Conservation (phyloP, 176 grass and related monocot genomes). For the Areca catechu region DNA sequence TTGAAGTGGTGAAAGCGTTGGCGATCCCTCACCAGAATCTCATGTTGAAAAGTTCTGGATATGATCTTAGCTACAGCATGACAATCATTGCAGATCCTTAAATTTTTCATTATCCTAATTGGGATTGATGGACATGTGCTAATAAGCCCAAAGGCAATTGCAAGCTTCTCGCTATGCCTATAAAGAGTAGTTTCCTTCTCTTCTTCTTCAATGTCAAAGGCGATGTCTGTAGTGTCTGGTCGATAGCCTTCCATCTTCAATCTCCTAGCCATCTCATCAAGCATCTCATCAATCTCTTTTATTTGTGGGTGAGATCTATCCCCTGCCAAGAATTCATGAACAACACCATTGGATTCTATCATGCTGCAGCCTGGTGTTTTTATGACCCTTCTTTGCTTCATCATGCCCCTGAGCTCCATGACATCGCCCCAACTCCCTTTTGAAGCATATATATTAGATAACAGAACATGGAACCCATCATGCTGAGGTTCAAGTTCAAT, state of each 20-base stretch:
- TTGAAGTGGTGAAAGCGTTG: slow-evolving; percentile 20
- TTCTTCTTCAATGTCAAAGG: slow-evolving; percentile 24
- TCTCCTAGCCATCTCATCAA: slow-evolving; percentile 12
- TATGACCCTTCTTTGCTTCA: slow-evolving; percentile 49
- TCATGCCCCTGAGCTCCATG: slow-evolving; percentile 57
- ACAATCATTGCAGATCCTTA: slow-evolving; percentile 18
- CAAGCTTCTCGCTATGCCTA: slow-evolving; percentile 24
- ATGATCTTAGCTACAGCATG: slow-evolving; percentile 22
- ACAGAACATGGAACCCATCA: slow-evolving; percentile 74
- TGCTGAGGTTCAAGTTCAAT: slow-evolving; percentile 59
- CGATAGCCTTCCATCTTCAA: slow-evolving; percentile 17
- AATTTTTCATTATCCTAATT: slow-evolving; percentile 25
- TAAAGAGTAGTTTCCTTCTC: slow-evolving; percentile 20
- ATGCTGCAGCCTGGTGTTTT: slow-evolving; percentile 59
- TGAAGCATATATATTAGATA: slow-evolving; percentile 83
- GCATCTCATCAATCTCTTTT: slow-evolving; percentile 17
- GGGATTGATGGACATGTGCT: slow-evolving; percentile 5
- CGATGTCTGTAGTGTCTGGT: slow-evolving; percentile 12
- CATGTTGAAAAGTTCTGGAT: slow-evolving; percentile 14
- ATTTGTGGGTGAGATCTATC: slow-evolving; percentile 17
- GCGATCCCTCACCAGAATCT: slow-evolving; percentile 20
- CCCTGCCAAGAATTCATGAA: slow-evolving; percentile 27
- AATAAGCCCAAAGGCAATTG: slow-evolving; percentile 24
- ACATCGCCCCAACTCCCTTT: slow-evolving; percentile 69
- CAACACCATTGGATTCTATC: slow-evolving; percentile 23